Evolutionary conservation across 176 grass and related monocot genomes (phyloP).

Genomic region (Rhynchospora tenuis): DNA sequence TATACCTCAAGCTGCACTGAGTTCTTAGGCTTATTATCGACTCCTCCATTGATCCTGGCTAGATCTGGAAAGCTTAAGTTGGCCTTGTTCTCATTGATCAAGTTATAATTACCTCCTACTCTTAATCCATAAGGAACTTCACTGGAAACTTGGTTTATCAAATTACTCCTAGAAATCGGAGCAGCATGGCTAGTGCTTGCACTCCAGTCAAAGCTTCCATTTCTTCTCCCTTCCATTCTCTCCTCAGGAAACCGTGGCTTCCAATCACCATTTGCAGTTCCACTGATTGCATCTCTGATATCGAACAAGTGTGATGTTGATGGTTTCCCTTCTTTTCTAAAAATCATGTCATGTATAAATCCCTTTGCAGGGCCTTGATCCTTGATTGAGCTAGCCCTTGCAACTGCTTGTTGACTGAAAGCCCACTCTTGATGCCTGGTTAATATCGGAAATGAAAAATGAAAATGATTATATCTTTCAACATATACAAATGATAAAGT

Average conservation of each 20-base stretch:
- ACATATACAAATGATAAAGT: neutral
- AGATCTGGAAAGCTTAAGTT: conserved; percentile 31
- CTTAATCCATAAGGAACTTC: conserved; percentile 36
- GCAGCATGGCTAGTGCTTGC: conserved; percentile 5
- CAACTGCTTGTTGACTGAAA: conserved; percentile 36
- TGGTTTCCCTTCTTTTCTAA: conserved; percentile 37
- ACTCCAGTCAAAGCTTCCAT: conserved; percentile 11
- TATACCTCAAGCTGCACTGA: conserved; percentile 24
- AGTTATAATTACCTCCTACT: conserved; percentile 6
- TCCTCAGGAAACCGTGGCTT: conserved; percentile 13
- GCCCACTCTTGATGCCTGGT: conserved; percentile 61
- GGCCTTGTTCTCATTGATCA: neutral
- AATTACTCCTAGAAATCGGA: neutral
- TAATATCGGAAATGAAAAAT: neutral
- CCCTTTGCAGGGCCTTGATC: conserved; percentile 40
- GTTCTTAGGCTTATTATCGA: conserved; percentile 34
- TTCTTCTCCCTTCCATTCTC: conserved; percentile 29
- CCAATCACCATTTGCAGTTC: neutral
- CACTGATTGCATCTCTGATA: conserved; percentile 30
- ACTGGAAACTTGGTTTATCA: conserved; percentile 2
- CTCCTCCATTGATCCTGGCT: conserved; percentile 32
- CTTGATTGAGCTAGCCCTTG: conserved; percentile 17
- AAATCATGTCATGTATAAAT: conserved; percentile 47
- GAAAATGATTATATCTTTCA: neutral
- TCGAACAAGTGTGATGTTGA: conserved; percentile 39